Evolutionary conservation across 2,329 filamentous ascomycete species (phyloP), one percentile per base, ranked within the genome.

Genomic region (Boeremia lycopersici): DNA sequence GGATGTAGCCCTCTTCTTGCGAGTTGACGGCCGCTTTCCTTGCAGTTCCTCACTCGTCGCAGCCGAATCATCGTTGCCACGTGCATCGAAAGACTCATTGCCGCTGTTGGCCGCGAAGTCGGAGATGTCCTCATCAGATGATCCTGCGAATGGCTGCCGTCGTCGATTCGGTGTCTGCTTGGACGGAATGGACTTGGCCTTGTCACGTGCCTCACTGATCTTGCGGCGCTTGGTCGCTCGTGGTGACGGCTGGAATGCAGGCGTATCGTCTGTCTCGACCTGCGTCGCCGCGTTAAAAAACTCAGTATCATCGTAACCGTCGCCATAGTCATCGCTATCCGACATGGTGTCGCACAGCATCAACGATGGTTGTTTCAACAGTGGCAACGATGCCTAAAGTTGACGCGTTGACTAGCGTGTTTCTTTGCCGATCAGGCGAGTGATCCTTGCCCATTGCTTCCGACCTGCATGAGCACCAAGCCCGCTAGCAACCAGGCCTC

Each of bases 261-360:
- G 60, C 52, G 72, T 59, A 33, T 63, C 62, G 50, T 67, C 61
- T 26, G 65, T 64, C 62, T 76, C 75, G 4, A 74, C 74, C 59
- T 86, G 82, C 33, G 83, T 85, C 19, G 86, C 79, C 6, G 82
- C 86, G 31, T 82, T 76, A 39, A 89, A 78, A 54, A 90, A 76
- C 61, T 88, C 87, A 64, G 88, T 87, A 57, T 90, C 87, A 47
- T 84, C 81, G 47, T 89, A 81, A 59, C 86, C 67, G 59, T 86
- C 85, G 54, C 85, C 85, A 66, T 85, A 89, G 40, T 87, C 85
- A 35, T 89, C 84, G 56, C 67, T 71, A 34, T 72, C 69, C 29
- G 62, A 63, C 61, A 64, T 67, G 26, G 57, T 43, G 47, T 54
- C 38, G 45, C 48, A 50, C 43, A 46, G 33, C 29, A 36, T 51